Base-by-base conservation (phyloP, 805 yeast species). In the Candida dendrica region DNA sequence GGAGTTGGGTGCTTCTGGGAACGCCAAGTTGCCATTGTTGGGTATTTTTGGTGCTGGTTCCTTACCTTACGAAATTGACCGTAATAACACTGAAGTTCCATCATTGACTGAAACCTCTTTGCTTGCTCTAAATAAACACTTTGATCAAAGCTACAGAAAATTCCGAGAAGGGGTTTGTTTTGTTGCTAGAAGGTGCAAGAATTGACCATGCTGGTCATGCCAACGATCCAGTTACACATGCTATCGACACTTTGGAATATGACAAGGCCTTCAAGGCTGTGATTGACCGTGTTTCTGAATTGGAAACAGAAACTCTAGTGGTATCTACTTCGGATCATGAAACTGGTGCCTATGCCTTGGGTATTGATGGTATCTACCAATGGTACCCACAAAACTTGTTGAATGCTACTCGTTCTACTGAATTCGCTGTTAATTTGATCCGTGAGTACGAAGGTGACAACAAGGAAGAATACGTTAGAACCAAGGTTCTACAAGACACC, bases 141-240 rank as follows among this genome's bases (percentile, higher is more conserved):
- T 69, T 90, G 47, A 66, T 75, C 11, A 67, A 75, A 46, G 89
- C 89, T 29, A 75, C 93, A 3, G 64, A 74, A 48, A 73, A 86
- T 53, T 72, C 82, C 3, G 91, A 86, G n/a, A 64, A 82, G 49
- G 96, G 96, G 1, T 88, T 90, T 58, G 89, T 90, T 64, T 61
- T 89, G 48, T 60, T 90, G 59, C 75, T 89, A 33, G 96, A 89
- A 66, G 96, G 96, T 31, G 85, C 95, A 3, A 75, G 96, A 60
- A 88, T 89, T 56, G 96, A 90, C 65, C 96, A 89, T 59, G 95
- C 95, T 14, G 96, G 95, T 37, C 97, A 89, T 64, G 78, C 74
- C 48, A 88, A 90, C 57, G 97, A 89, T 60, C 91, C 96, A 22
- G 88, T 88, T 9, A 91, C 95, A n/a, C 95, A 86, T 63, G 95